A percentile compares a stretch with the other conserved stretches of the same genome.
Evolutionary conservation across 2,329 filamentous ascomycete genomes (phyloP).

Genomic region (Mycosphaerelloides madeirae): DNA sequence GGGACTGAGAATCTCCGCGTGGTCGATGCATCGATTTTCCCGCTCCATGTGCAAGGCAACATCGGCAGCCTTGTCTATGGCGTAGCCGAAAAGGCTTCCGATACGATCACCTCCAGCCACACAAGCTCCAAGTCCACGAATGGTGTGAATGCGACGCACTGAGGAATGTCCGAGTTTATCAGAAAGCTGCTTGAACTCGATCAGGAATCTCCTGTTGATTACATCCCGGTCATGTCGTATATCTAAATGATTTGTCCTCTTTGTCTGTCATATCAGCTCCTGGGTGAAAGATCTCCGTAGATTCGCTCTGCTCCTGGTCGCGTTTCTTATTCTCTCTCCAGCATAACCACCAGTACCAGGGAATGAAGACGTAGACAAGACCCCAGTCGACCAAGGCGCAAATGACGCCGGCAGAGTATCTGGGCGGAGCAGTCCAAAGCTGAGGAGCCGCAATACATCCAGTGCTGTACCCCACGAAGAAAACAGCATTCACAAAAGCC

Average conservation of each 20-base stretch:
- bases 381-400: conserved; percentile 44
- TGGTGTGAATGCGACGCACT: no score
- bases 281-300: conserved; percentile 7
- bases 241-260: conserved; percentile 34
- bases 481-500: conserved; percentile 44
- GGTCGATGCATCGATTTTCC: conserved; percentile 35
- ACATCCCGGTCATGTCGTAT: conserved; percentile 29
- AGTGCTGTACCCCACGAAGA: conserved; percentile 49
- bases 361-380: conserved; percentile 33
- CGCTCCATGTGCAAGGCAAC: conserved; percentile 30
- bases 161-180: no score
- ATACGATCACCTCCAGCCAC: no score
- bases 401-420: conserved; percentile 46
- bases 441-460: conserved; percentile 48
- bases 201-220: no score
- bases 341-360: conserved; percentile 36
- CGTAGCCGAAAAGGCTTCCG: conserved; percentile 36
- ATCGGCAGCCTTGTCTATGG: conserved; percentile 32
- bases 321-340: conserved; percentile 33
- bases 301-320: conserved; percentile 16
- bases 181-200: no score
- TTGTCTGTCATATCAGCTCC: conserved; percentile 35
- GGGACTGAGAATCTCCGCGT: conserved; percentile 28
- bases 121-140: no score
- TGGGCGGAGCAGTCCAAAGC: conserved; percentile 43